Evolutionary conservation across 1,284 basidiomycete genomes (phyloP), one percentile per base, ranked within the genome.

Genomic region (Ceratobasidium sp.): DNA sequence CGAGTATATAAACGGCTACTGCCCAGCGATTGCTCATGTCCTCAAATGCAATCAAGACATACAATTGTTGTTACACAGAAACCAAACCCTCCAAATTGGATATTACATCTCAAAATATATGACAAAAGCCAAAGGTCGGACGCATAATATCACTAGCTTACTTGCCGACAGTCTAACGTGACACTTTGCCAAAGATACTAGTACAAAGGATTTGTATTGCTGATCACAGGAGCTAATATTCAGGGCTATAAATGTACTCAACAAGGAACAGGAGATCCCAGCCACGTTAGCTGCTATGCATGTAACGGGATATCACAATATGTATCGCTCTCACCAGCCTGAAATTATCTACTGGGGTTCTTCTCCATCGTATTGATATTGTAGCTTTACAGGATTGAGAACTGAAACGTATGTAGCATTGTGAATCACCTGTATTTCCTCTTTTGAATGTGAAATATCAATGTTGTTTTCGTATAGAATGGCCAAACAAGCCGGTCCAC

Each of bases 21-120:
- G 80, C 51, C 86, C 84, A 0, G 39, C 80, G 0, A 61, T 87
- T 0, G 49, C 83, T 0, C n/a, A 82, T 3, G 80, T 75, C 40
- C n/a, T 82, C 3, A 79, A 81, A 0, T 83, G 83, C 68, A 88
- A 87, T 78, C 82, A 86, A 69, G 84, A 87, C 78, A 77, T 80
- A 0, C 86, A 87, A 78, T 68, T 87, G 3, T 23, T 77, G 42
- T 20, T 61, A 33, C 56, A 77, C 42, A 68, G 76, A 10, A 28
- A 28, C 18, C 44, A 69, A 40, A 77, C 66, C 13, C 51, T 76
- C 12, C 49, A 68, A 4, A 4, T 69, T 12, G 51, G 28, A 40
- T 77, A 39, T n/a, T 77, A 77, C 42, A 51, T 70, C 3, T 84
- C 82, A 0, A 64, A 10, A 0, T 87, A 87, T 66, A 77, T 79